Base-by-base conservation (phyloP, 768 basidiomycete species). In the Lentinula sp. region DNA sequence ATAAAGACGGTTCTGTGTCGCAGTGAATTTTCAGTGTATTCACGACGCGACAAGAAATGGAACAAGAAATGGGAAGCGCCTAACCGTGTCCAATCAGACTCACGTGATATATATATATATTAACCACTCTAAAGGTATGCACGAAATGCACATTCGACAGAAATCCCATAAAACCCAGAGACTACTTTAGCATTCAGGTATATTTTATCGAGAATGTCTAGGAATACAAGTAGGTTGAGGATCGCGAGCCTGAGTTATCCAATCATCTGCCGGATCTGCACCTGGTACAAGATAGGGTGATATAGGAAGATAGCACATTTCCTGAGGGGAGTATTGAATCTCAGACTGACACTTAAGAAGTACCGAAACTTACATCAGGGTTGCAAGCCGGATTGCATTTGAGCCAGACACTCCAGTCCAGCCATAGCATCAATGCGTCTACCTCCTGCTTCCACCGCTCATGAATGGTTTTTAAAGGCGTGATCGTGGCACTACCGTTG, bases 231-330 rank as follows among this genome's bases (percentile, higher is more conserved):
- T 40, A 54, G 53, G 53, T 11, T 23, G 53, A 18, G 53, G 53
- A 39, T 54, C 53, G 9, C 18, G 34, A 35, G 53, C 53, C 34
- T 54, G 53, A 54, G 9, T 54, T 13, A 54, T 7, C 53, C 53
- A 54, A 35, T 54, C 53, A 6, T 37, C 53, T 28, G 53, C 35
- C 18, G 53, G 53, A 54, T 35, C 37, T 40, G 32, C 53, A 18
- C 53, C 53, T 54, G 53, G 53, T 37, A 54, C 37, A 18, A 35
- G 53, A 35, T 57, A 57, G 13, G 56, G 56, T 31, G 40, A 57
- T 11, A 57, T 57, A 28, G 56, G 56, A 15, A 57, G 56, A 57
- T 57, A 57, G 21, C 56, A 57, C 42, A 57, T 57, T 45, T 57
- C 42, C 56, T 57, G 16, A 45, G n/a, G 9, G 16, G 28, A 57